phyloP scores from a whole-genome alignment of 2,329 filamentous ascomycete species.

The Nemania sp. region DNA sequence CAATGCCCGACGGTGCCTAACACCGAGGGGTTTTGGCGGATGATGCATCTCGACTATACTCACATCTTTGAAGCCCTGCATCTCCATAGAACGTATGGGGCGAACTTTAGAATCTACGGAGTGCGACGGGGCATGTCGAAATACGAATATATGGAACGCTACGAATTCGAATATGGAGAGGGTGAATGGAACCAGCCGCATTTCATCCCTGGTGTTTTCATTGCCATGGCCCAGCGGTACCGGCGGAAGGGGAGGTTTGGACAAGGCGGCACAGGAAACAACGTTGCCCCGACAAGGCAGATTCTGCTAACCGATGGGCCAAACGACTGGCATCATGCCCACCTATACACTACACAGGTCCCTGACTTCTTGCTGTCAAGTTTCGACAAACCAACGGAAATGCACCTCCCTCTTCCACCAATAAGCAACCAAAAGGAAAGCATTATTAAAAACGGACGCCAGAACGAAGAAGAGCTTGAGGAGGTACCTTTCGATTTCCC shows the following conservation, averaged over 20 bases:
- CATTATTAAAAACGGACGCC: background rate
- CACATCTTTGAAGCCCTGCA: background rate
- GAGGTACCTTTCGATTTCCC: background rate
- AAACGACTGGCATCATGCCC: constrained; percentile 6
- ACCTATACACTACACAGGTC: constrained; percentile 17
- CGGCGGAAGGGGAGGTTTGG: background rate
- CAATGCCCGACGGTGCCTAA: background rate
- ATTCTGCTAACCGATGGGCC: constrained; percentile 9
- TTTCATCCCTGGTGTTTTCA: constrained; percentile 24
- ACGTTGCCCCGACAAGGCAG: constrained; percentile 5
- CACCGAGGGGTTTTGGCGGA: constrained; percentile 1
- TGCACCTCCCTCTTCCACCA: background rate
- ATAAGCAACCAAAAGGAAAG: background rate
- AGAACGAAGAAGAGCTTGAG: background rate
- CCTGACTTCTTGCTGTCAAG: background rate
- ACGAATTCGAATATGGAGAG: background rate
- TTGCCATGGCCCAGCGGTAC: constrained; percentile 19
- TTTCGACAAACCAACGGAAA: background rate
- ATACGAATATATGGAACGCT: constrained; percentile 8
- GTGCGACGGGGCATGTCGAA: background rate
- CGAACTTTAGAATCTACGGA: background rate
- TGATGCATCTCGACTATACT: constrained; percentile 13
- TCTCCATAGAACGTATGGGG: background rate
- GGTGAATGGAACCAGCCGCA: constrained; percentile 10
- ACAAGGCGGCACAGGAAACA: background rate